Evolutionary conservation across 257 asterid species (phyloP).

Genomic region (Ocimum tenuiflorum): DNA sequence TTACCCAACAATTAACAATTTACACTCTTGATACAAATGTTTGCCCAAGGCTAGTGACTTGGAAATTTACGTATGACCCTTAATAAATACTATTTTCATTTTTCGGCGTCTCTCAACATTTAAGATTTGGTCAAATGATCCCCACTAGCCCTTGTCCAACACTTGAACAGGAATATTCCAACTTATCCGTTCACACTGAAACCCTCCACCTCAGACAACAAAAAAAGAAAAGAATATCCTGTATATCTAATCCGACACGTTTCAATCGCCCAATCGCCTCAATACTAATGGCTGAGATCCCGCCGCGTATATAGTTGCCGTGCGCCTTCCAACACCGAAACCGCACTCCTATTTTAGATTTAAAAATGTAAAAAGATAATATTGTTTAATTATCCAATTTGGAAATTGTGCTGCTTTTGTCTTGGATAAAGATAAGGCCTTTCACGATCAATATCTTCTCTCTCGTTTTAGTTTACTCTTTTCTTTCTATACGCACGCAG

Average conservation of each 20-base stretch:
- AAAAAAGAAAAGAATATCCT: not conserved
- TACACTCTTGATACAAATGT: too few species aligned
- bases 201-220: too few species aligned
- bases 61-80: not conserved
- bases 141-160: constrained; percentile 18
- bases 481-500: not conserved
- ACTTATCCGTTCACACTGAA: not conserved
- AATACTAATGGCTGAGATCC: not conserved
- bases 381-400: constrained; percentile 45
- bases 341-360: not conserved
- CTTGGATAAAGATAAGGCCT: constrained; percentile 61
- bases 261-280: not conserved
- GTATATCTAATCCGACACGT: constrained; percentile 1
- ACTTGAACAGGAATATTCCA: constrained; percentile 15
- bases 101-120: not conserved
- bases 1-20: too few species aligned
- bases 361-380: constrained; percentile 30
- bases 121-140: not conserved
- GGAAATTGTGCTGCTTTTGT: constrained; percentile 29
- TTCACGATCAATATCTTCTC: constrained; percentile 22
- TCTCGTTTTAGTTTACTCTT: constrained; percentile 13
- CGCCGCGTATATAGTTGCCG: not conserved
- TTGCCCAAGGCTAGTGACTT: not conserved
- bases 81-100: too few species aligned
- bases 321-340: constrained; percentile 3